Evolutionary conservation across 345 rosid genomes (phyloP), one percentile per base, ranked within the genome.

Genomic region (Moricandia moricandioides): DNA sequence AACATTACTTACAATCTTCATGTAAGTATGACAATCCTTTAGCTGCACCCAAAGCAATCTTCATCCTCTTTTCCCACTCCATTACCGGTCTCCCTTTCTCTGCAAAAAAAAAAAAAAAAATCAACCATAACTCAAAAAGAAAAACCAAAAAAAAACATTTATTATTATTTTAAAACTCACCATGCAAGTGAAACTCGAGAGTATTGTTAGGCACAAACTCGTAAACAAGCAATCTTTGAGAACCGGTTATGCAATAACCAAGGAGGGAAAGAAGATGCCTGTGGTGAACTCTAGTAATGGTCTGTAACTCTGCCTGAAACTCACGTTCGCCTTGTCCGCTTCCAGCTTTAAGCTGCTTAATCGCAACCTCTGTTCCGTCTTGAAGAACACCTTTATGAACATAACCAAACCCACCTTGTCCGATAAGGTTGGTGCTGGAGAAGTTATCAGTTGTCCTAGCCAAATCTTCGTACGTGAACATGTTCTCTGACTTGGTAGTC

Each of bases 1-100:
- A 37, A 62, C 11, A 10, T 67, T 68, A 82, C 95, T 84, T 55
- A 92, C 96, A 90, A 70, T 90, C 98, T 84, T 88, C 98, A 45
- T 92, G 98, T 67, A 92, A 85, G 81, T 92, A 92, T 13, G 95
- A 85, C 82, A 92, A 74, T 80, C 98, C 98, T 85, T 93, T 39
- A 39, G 47, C 47, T 39, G 47, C 47, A 10, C 47, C 47, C 0
- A 5, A 39, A 39, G 47, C 47, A 79, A 92, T 90, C 83, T 76
- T 87, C 82, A 87, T 80, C 71, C 96, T 88, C 10, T 69, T 84
- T 17, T 87, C 59, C 93, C 95, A 92, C 27, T 79, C 79, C 93
- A 90, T 76, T 70, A 21, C 24, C 2, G 85, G 85, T 73, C 89
- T 78, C 5, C 76, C 89, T 78, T 88, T 85, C 72, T 90, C 98